phyloP scores from a whole-genome alignment of 129 eudicot species.

The Helianthus tuberosus region DNA sequence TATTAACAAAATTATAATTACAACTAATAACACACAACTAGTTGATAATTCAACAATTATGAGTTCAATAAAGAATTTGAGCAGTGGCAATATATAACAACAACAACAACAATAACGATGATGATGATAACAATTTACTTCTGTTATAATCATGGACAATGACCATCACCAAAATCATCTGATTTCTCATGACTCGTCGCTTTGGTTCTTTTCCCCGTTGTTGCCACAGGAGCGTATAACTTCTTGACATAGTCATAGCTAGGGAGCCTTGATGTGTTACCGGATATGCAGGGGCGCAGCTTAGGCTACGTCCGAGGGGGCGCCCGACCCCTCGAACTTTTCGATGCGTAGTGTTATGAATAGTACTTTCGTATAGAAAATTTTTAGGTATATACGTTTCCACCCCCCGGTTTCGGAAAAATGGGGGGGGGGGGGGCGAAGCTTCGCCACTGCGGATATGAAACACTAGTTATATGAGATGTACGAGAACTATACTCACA shows the following conservation, averaged over 20 bases:
- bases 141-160: neutral
- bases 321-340: too few relatives aligned
- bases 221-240: neutral
- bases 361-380: too few relatives aligned
- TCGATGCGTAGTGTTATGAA: too few relatives aligned
- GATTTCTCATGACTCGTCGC: constrained; percentile 4
- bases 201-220: neutral
- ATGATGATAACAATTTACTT: neutral
- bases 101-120: too few relatives aligned
- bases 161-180: constrained; percentile 4
- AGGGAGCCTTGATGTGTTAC: constrained; percentile 34
- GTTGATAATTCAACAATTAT: neutral
- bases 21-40: neutral
- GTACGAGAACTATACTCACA: constrained; percentile 24
- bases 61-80: neutral
- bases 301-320: too few relatives aligned
- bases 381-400: too few relatives aligned
- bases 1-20: neutral
- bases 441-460: too few relatives aligned
- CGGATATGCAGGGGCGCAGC: too few relatives aligned
- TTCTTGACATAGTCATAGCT: constrained; percentile 29
- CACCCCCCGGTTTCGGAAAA: too few relatives aligned
- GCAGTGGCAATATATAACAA: neutral
- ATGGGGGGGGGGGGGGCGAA: too few relatives aligned
- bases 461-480: constrained; percentile 22